Percentiles rank a stretch among this genome's conserved stretches.
Evolutionary conservation across 176 grass and related monocot genomes (phyloP).

Genomic region (Alloteropsis semialata): DNA sequence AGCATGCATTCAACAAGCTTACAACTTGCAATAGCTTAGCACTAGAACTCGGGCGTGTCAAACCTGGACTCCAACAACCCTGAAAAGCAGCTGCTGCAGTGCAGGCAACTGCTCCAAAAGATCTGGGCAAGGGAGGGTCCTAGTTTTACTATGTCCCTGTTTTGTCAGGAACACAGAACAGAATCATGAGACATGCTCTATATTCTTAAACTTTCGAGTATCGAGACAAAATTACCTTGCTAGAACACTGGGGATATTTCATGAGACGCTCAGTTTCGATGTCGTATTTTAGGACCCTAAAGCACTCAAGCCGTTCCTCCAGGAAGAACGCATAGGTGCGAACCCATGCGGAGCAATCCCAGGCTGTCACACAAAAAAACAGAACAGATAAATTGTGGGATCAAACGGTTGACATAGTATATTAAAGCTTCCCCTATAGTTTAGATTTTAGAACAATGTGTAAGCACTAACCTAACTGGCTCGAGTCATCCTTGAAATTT

Average conservation of each 20-base stretch:
- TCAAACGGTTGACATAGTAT: background rate
- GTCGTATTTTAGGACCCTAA: constrained; percentile 77
- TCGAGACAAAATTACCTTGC: constrained; percentile 35
- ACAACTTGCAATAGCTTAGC: background rate
- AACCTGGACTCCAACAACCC: constrained; percentile 84
- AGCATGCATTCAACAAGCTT: background rate
- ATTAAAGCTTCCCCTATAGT: background rate
- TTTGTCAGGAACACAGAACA: constrained; percentile 8
- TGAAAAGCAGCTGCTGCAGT: constrained; percentile 86
- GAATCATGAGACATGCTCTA: background rate
- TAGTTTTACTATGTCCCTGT: constrained; percentile 83
- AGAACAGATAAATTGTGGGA: background rate
- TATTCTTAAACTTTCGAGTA: background rate
- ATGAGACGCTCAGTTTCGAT: constrained; percentile 73
- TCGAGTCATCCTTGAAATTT: constrained; percentile 91
- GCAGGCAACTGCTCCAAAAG: constrained; percentile 92
- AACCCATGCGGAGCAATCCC: constrained; percentile 91
- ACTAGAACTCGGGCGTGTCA: background rate
- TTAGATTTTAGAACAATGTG: background rate
- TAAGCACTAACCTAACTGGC: constrained; percentile 53
- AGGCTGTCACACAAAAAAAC: constrained; percentile 44
- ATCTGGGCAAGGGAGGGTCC: constrained; percentile 57
- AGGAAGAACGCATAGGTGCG: constrained; percentile 84
- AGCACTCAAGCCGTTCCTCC: constrained; percentile 87
- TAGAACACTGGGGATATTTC: constrained; percentile 49